Evolutionary conservation across 2,329 filamentous ascomycete genomes (phyloP).

Genomic region (Ceratocystis harringtonii): DNA sequence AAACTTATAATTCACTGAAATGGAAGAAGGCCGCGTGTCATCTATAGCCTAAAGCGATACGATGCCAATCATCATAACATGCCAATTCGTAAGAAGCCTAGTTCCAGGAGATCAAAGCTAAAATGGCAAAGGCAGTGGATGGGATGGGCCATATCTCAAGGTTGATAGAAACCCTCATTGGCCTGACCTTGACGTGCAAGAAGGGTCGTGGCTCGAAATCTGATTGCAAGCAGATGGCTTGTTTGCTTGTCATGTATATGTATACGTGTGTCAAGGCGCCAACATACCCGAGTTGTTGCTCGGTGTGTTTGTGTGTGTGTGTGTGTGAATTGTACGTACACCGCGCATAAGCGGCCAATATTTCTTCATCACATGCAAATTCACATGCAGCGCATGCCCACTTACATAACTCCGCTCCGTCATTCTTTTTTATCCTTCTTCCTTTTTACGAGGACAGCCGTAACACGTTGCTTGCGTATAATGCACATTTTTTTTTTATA

Average conservation of each 20-base stretch:
- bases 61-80: not conserved
- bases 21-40: not conserved
- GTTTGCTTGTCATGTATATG: too few species aligned
- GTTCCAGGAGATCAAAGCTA: not conserved
- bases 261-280: not conserved
- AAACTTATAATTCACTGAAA: not conserved
- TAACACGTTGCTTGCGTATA: not conserved
- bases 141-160: not conserved
- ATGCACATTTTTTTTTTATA: too few species aligned
- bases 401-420: not conserved
- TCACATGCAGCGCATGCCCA: not conserved
- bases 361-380: not conserved
- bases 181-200: too few species aligned
- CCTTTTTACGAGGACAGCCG: not conserved
- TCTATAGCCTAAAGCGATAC: not conserved
- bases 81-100: not conserved
- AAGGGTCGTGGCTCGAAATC: too few species aligned
- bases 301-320: not conserved
- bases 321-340: not conserved
- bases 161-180: not conserved
- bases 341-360: not conserved
- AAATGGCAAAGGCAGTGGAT: not conserved
- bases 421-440: not conserved
- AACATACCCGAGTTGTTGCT: not conserved
- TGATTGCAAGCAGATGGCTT: too few species aligned